Percentiles rank a stretch among this genome's conserved stretches.
Conservation (phyloP, 2,329 filamentous ascomycete species). For the Trichoderma oligosporum region DNA sequence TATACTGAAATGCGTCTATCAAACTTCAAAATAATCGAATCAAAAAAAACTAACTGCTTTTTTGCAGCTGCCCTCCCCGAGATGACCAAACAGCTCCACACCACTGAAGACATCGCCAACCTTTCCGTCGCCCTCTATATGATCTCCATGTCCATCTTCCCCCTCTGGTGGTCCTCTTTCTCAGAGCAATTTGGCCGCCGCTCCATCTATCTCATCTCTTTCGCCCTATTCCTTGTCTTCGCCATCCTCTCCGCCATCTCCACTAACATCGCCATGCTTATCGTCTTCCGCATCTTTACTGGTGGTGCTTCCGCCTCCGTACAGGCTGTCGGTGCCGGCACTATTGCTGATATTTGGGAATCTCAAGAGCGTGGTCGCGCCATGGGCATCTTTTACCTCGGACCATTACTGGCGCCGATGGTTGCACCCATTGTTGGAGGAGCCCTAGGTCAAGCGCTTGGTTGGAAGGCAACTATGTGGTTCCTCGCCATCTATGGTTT, state of each 20-base stretch:
- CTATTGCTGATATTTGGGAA: conserved; percentile 79
- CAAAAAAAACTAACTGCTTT: not conserved
- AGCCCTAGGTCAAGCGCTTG: conserved; percentile 61
- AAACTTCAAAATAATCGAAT: too few species aligned
- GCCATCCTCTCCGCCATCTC: conserved; percentile 66
- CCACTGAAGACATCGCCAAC: conserved; percentile 65
- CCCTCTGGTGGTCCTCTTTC: conserved; percentile 83
- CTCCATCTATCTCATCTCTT: conserved; percentile 74
- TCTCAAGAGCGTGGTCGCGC: conserved; percentile 66
- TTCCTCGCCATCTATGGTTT: conserved; percentile 69
- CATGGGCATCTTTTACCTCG: conserved; percentile 82
- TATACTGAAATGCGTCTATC: too few species aligned
- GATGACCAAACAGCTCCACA: conserved; percentile 59
- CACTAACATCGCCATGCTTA: conserved; percentile 68
- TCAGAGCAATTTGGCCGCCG: conserved; percentile 70
- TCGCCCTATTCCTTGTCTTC: conserved; percentile 68
- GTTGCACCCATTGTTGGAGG: conserved; percentile 75
- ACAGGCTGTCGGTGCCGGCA: conserved; percentile 78
- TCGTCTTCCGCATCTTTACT: conserved; percentile 68
- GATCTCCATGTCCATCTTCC: conserved; percentile 78
- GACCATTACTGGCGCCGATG: conserved; percentile 70
- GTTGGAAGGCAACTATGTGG: conserved; percentile 77
- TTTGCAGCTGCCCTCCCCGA: conserved; percentile 62
- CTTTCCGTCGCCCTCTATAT: conserved; percentile 76
- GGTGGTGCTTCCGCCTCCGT: conserved; percentile 77